Percentiles rank a stretch among this genome's conserved stretches.
phyloP scores from a whole-genome alignment of 2,329 filamentous ascomycete genomes.

The Chrysoporthe cubensis region DNA sequence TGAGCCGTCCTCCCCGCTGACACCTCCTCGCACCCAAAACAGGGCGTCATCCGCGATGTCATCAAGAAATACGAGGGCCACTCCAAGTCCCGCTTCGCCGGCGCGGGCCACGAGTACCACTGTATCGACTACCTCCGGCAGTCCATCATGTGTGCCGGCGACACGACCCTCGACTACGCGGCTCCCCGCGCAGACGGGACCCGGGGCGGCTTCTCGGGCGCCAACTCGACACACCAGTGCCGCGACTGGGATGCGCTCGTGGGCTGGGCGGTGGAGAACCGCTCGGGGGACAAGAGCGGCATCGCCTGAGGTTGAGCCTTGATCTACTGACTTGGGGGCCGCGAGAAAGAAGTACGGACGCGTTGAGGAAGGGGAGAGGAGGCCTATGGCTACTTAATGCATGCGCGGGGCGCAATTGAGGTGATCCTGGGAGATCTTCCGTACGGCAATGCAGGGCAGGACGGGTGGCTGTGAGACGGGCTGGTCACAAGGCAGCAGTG shows the following conservation, averaged over 20 bases:
- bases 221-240: slow-evolving; percentile 28
- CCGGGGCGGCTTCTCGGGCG: slow-evolving; percentile 24
- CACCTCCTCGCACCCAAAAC: not conserved
- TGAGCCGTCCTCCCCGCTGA: not conserved
- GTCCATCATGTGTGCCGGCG: slow-evolving; percentile 25
- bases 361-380: too few species aligned
- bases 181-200: slow-evolving; percentile 21
- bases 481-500: too few species aligned
- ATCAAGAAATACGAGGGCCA: slow-evolving; percentile 28
- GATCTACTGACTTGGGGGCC: not conserved
- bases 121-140: slow-evolving; percentile 29
- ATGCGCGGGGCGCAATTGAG: too few species aligned
- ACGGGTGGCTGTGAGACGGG: too few species aligned
- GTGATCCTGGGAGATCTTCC: too few species aligned
- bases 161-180: slow-evolving; percentile 26
- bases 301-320: slow-evolving; percentile 9
- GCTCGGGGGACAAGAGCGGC: slow-evolving; percentile 23
- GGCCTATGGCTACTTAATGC: too few species aligned
- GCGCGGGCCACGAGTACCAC: slow-evolving; percentile 26
- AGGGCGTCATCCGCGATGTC: slow-evolving; percentile 28
- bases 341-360: slow-evolving; percentile 66
- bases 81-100: slow-evolving; percentile 27
- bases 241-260: slow-evolving; percentile 22
- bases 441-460: too few species aligned
- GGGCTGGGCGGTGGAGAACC: slow-evolving; percentile 26